Percentiles rank a stretch among this genome's conserved stretches.
phyloP scores from a whole-genome alignment of 169 alveolate genomes.

The Plasmodium vivax region DNA sequence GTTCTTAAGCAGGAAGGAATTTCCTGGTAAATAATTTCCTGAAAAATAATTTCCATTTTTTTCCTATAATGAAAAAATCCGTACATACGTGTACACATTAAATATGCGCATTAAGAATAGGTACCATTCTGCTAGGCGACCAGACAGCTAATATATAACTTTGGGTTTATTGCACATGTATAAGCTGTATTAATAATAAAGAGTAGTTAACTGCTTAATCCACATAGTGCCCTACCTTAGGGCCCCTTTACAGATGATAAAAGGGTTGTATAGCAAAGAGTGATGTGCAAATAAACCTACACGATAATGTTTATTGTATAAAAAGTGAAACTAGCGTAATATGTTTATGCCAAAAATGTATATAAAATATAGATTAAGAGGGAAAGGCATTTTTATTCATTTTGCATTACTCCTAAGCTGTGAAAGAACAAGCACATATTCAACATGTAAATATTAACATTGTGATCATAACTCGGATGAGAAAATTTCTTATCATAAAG shows the following conservation, averaged over 20 bases:
- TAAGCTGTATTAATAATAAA: background rate
- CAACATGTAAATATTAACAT: background rate
- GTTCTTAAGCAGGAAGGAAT: background rate
- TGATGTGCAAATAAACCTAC: background rate
- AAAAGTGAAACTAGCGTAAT: background rate
- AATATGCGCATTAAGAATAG: too few relatives aligned
- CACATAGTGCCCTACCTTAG: background rate
- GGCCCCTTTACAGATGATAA: background rate
- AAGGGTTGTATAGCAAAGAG: background rate
- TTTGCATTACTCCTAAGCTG: background rate
- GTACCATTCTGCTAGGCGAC: background rate
- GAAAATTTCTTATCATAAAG: background rate
- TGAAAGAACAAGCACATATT: background rate
- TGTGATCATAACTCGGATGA: background rate
- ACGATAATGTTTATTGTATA: background rate
- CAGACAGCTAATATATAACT: background rate
- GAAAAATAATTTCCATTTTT: background rate
- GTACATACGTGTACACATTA: background rate
- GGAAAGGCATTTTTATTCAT: background rate
- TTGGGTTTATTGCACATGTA: background rate
- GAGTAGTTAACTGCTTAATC: background rate
- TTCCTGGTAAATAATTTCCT: too few relatives aligned
- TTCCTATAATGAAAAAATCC: background rate
- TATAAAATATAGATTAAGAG: background rate
- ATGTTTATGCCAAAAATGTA: background rate